Percentiles rank a stretch among this genome's conserved stretches.
These are phyloP conservation scores for Trichosporon sp. DNA, from an alignment of 1,284 basidiomycete species.

Conservation along the genomic window DNA sequence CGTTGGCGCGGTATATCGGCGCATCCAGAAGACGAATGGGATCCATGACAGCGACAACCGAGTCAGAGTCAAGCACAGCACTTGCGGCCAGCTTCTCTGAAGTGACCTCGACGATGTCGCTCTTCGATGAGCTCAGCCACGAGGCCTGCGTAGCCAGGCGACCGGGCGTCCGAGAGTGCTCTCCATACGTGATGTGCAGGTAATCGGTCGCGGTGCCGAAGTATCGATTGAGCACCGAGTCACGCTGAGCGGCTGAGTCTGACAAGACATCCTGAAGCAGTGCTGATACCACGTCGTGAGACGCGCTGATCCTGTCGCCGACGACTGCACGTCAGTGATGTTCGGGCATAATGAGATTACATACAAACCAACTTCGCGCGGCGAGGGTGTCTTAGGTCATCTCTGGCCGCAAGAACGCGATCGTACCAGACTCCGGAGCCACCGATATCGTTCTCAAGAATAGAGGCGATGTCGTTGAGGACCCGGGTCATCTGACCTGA, in stretches of 20 bases:
- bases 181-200: slow-evolving; percentile 17
- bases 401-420: slow-evolving; percentile 19
- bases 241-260: slow-evolving; percentile 23
- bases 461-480: background rate
- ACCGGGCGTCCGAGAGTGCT: slow-evolving; percentile 7
- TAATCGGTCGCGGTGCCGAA: slow-evolving; percentile 15
- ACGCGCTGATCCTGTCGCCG: slow-evolving; percentile 31
- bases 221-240: slow-evolving; percentile 24
- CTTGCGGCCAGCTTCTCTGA: slow-evolving; percentile 5
- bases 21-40: slow-evolving; percentile 33
- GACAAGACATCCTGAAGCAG: slow-evolving; percentile 39
- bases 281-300: slow-evolving; percentile 38
- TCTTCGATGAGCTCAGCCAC: slow-evolving; percentile 29
- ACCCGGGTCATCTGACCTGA: background rate
- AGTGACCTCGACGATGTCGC: slow-evolving; percentile 30
- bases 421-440: slow-evolving; percentile 33
- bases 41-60: slow-evolving; percentile 39
- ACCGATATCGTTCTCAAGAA: slow-evolving; percentile 37
- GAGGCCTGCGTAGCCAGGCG: slow-evolving; percentile 25
- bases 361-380: slow-evolving; percentile 30
- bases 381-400: slow-evolving; percentile 18
- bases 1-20: slow-evolving; percentile 8
- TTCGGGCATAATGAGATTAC: background rate
- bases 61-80: slow-evolving; percentile 21
- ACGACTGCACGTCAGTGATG: slow-evolving; percentile 23